Evolutionary conservation across 495 filamentous ascomycete genomes (phyloP).

Genomic region (Penicilliopsis zonata): DNA sequence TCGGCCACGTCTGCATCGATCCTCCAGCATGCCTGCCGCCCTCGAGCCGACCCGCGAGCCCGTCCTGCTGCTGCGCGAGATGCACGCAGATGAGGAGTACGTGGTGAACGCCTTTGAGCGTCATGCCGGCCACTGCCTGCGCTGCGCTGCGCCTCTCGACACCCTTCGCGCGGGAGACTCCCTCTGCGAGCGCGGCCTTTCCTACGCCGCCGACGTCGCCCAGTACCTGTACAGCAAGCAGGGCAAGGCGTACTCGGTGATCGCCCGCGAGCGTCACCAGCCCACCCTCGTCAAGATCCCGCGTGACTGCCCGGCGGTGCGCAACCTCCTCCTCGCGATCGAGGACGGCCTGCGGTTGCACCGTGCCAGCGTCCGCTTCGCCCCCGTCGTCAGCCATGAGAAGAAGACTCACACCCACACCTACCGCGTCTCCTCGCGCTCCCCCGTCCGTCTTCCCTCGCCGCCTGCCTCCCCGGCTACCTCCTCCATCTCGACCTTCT

Average conservation of each 20-base stretch:
- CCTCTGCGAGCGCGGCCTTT: constrained; percentile 38
- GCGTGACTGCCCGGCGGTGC: constrained; percentile 20
- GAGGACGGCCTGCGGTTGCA: constrained; percentile 32
- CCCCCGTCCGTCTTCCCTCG: constrained; percentile 11
- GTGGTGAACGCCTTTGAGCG: constrained; percentile 25
- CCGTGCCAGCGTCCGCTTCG: constrained; percentile 7
- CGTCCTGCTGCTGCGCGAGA: constrained; percentile 25
- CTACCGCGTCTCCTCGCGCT: constrained; percentile 24
- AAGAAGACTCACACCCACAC: too few species aligned
- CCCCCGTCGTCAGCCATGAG: constrained; percentile 30
- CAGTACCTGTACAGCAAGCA: constrained; percentile 37
- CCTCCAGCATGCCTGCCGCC: constrained; percentile 22
- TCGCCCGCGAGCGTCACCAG: constrained; percentile 32
- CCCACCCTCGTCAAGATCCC: constrained; percentile 38
- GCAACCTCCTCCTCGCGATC: constrained; percentile 34
- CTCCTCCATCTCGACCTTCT: constrained; percentile 9
- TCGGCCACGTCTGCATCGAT: constrained; percentile 7
- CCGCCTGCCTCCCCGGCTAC: constrained; percentile 13
- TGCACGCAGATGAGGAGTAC: constrained; percentile 30
- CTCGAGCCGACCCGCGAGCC: constrained; percentile 12
- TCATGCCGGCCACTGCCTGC: constrained; percentile 29
- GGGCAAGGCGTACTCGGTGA: constrained; percentile 33
- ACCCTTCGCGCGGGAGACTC: constrained; percentile 18
- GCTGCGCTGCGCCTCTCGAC: constrained; percentile 27
- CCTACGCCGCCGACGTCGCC: constrained; percentile 32